Evolutionary conservation across 192 early-diverging fungal genomes (phyloP).

Genomic region (Podila epicladia): DNA sequence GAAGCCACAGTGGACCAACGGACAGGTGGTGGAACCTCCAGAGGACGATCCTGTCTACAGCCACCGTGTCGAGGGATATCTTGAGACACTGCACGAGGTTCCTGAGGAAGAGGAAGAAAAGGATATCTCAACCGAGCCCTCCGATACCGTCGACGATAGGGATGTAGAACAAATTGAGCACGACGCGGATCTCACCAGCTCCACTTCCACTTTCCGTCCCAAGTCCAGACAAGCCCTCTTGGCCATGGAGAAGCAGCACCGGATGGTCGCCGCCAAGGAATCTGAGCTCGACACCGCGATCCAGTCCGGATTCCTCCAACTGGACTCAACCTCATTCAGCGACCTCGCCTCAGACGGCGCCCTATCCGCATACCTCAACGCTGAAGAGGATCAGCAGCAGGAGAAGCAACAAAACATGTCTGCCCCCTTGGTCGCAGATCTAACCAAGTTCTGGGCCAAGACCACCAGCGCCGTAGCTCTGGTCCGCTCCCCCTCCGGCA

Average conservation of each 20-base stretch:
- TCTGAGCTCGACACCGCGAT: not conserved
- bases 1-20: not conserved
- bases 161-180: not conserved
- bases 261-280: not conserved
- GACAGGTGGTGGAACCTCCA: not conserved
- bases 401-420: not conserved
- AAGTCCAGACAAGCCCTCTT: constrained; percentile 21
- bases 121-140: not conserved
- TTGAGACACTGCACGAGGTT: not conserved
- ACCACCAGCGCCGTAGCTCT: constrained; percentile 6
- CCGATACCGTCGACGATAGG: not conserved
- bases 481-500: not conserved
- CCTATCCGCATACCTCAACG: not conserved
- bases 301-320: not conserved
- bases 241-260: constrained; percentile 14
- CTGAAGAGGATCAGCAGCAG: not conserved
- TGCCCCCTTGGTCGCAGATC: constrained; percentile 9
- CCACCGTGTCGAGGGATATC: not conserved
- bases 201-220: constrained; percentile 25
- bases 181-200: not conserved
- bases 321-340: constrained; percentile 3
- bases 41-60: not conserved
- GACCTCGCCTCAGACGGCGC: constrained; percentile 1
- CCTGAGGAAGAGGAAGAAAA: constrained; percentile 1
- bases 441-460: constrained; percentile 36